Base-by-base conservation (phyloP, 164 flowering plant genomes). In the Berberis thunbergii region DNA sequence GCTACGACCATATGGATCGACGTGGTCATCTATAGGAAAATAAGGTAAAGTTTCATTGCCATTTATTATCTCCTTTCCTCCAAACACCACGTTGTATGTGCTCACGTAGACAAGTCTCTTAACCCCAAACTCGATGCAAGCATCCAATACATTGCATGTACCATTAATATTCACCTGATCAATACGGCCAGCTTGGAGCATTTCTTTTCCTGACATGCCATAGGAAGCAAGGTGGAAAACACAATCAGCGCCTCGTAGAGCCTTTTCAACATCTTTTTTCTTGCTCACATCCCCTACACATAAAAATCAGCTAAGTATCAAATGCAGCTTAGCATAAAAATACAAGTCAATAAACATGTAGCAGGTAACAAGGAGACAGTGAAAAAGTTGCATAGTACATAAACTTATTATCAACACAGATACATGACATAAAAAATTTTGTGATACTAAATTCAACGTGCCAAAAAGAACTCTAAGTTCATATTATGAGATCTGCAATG, bases 161-260 rank as follows among this genome's bases (percentile, higher is more conserved):
- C 97, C 97, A 73, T 69, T 79, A 12, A 94, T 84, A 64, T 94
- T 94, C 45, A 94, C 89, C 70, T 76, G 76, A 67, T 91, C 95
- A 10, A 88, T 80, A 12, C 84, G 89, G n/a, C 91, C 78, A 71
- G 77, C 80, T 71, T 86, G 97, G 39, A 94, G 84, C 95, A 91
- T 91, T 66, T 91, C 97, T 72, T 94, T 94, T 49, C 99, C 99
- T 1, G 97, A 94, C 97, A 91, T 89, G 64, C 97, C 99, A 75
- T 64, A 87, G 0, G 99, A 83, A 53, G 97, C 97, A 12, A 89
- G 82, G 70, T 94, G 99, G 80, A 94, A 91, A n/a, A 94, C 96
- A 72, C 97, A 94, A 66, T 86, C 85, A 2, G 80, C 91, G 7
- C 93, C 96, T 1, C 76, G 79, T 43, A 91, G 64, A 41, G 84